These are phyloP conservation scores for Plenodomus tracheiphilus DNA, from an alignment of 2,329 filamentous ascomycete genomes.

Conservation along the genomic window DNA sequence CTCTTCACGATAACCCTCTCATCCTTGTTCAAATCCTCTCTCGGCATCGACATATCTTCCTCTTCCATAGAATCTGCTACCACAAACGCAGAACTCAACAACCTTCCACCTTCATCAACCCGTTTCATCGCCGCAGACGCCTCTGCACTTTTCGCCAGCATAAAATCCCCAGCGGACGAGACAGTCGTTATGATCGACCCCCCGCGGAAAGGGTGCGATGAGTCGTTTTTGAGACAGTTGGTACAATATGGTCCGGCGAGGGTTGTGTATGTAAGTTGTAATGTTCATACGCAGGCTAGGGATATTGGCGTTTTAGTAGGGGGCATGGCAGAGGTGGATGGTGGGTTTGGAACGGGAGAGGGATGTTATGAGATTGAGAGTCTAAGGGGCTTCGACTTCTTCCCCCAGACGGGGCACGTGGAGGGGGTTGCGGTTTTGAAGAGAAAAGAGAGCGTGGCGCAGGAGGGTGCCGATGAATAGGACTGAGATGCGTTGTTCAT, in stretches of 20 bases:
- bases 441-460: conserved; percentile 33
- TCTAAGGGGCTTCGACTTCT: conserved; percentile 92
- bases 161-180: conserved; percentile 74
- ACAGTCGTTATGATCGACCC: conserved; percentile 96
- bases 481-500: neutral
- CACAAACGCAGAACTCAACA: conserved; percentile 77
- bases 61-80: conserved; percentile 78
- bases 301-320: conserved; percentile 87
- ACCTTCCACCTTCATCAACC: conserved; percentile 67
- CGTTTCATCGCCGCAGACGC: conserved; percentile 91
- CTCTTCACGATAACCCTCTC: conserved; percentile 96
- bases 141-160: conserved; percentile 74
- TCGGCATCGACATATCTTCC: conserved; percentile 87
- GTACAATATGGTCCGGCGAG: conserved; percentile 75
- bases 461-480: neutral
- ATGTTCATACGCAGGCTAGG: conserved; percentile 94
- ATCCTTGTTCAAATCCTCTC: conserved; percentile 73
- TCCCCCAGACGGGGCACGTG: conserved; percentile 79
- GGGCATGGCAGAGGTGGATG: conserved; percentile 57
- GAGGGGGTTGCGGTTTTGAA: conserved; percentile 65
- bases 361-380: conserved; percentile 82
- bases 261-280: conserved; percentile 94
- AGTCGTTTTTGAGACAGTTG: conserved; percentile 79
- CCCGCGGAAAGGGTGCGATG: conserved; percentile 93
- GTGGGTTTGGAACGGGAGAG: conserved; percentile 41